Base-by-base conservation (phyloP, 345 rosid species). In the Pistacia atlantica region DNA sequence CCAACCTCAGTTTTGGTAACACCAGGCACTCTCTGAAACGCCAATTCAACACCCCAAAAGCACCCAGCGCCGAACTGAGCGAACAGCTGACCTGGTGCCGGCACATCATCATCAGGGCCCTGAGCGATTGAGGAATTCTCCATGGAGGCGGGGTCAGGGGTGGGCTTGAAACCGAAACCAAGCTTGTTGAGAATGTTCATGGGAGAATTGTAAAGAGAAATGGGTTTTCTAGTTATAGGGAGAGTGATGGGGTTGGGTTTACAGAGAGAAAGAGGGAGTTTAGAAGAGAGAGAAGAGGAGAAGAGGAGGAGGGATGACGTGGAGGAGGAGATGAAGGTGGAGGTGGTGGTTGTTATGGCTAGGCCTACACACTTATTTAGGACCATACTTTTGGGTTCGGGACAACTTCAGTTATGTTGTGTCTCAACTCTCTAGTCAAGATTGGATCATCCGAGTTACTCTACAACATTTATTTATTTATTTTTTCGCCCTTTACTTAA, bases 31-130 rank as follows among this genome's bases (percentile, higher is more conserved):
- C 98, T 92, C 91, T 96, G 99, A 78, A 89, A 89, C 59, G 88
- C 92, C 76, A 96, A 81, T 82, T 96, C 99, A 0, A 92, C 92
- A 0, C 99, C 98, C 99, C 99, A 95, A 82, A 95, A 95, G 72
- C 99, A 95, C 1, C 99, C 99, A 0, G 98, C 99, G 1, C 97
- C 99, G 72, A 96, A 91, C 75, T 96, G 97, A 8, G 89, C 87
- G 76, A 93, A 93, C 57, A 78, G 84, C 84, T 89, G 94, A 11
- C 97, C 98, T 0, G 97, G 87, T 7, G 90, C 83, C 1, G 98
- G 99, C 1, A 81, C 31, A 64, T 91, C 97, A 20, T 89, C 90
- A 72, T 96, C 99, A 2, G 90, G 85, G 16, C 90, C 89, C 68
- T 89, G 99, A 28, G 92, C 84, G 83, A 90, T 84, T 49, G 95